These are phyloP conservation scores for Schwanniomyces vanrijiae DNA, from an alignment of 805 yeast species.

Conservation along the genomic window DNA sequence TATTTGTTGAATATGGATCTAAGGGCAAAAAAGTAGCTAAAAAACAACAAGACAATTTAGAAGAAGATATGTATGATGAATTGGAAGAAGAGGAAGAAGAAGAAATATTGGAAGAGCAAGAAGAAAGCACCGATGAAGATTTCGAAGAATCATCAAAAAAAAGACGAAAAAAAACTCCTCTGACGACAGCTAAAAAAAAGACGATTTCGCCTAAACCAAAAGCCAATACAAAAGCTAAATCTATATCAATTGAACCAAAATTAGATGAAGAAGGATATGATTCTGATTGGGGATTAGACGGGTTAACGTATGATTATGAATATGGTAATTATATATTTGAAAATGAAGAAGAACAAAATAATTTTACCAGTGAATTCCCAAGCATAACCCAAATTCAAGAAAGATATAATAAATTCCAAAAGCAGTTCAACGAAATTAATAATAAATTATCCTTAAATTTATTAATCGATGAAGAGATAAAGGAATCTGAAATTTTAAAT, in stretches of 20 bases:
- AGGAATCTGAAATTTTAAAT: constrained; percentile 14
- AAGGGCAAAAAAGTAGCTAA: constrained; percentile 43
- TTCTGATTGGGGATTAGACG: constrained; percentile 47
- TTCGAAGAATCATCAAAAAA: constrained; percentile 9
- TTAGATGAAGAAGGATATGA: constrained; percentile 22
- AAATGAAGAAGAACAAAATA: constrained; percentile 25
- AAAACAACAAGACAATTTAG: constrained; percentile 29
- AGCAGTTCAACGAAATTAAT: constrained; percentile 17
- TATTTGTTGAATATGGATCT: constrained; percentile 42
- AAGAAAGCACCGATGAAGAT: constrained; percentile 12
- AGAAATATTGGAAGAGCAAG: constrained; percentile 7
- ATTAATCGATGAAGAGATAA: constrained; percentile 12
- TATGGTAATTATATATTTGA: constrained; percentile 38
- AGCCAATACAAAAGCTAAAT: background rate
- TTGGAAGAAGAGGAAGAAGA: constrained; percentile 15
- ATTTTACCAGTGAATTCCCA: constrained; percentile 25
- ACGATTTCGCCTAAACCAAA: constrained; percentile 6
- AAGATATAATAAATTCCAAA: constrained; percentile 12
- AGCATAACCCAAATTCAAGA: constrained; percentile 19
- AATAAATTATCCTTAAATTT: constrained; percentile 6
- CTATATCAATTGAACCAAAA: constrained; percentile 8
- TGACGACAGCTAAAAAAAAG: constrained; percentile 4
- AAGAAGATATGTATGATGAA: constrained; percentile 16
- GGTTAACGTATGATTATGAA: constrained; percentile 23
- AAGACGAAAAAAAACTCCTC: constrained; percentile 9